phyloP scores from a whole-genome alignment of 2,329 filamentous ascomycete species.

The Alternaria gaisen region DNA sequence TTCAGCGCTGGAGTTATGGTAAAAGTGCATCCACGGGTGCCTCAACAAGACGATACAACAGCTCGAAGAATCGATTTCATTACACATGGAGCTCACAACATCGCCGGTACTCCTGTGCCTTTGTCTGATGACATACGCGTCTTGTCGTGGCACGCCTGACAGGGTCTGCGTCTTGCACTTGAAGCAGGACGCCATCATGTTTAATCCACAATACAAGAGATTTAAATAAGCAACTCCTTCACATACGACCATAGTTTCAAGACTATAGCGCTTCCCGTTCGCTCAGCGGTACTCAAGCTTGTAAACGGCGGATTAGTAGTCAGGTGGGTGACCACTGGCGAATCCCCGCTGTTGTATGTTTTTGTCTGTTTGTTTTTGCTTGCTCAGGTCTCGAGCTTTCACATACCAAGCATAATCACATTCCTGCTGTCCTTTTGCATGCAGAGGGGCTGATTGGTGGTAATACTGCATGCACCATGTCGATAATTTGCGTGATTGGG shows the following conservation, averaged over 20 bases:
- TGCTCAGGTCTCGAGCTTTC: not conserved
- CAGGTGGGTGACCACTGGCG: not conserved
- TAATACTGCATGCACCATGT: not conserved
- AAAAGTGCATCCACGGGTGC: constrained; percentile 14
- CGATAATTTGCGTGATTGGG: too few relatives aligned
- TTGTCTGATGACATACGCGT: not conserved
- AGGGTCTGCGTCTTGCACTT: not conserved
- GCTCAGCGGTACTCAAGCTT: not conserved
- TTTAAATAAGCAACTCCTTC: not conserved
- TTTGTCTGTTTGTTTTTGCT: not conserved
- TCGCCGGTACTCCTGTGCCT: not conserved
- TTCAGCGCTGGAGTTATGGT: constrained; percentile 40
- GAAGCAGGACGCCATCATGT: not conserved
- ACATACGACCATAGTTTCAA: constrained; percentile 2
- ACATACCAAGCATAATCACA: not conserved
- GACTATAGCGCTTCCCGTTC: constrained; percentile 1
- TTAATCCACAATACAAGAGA: not conserved
- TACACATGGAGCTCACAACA: not conserved
- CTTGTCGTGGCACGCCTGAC: not conserved
- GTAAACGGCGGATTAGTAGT: not conserved
- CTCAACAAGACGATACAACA: not conserved
- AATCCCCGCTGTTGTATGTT: not conserved
- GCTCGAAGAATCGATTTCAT: constrained; percentile 2
- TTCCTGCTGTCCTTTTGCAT: not conserved
- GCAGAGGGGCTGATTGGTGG: not conserved